Base-by-base conservation (phyloP, 2,329 filamentous ascomycete genomes). In the Hypoxylon sp. region DNA sequence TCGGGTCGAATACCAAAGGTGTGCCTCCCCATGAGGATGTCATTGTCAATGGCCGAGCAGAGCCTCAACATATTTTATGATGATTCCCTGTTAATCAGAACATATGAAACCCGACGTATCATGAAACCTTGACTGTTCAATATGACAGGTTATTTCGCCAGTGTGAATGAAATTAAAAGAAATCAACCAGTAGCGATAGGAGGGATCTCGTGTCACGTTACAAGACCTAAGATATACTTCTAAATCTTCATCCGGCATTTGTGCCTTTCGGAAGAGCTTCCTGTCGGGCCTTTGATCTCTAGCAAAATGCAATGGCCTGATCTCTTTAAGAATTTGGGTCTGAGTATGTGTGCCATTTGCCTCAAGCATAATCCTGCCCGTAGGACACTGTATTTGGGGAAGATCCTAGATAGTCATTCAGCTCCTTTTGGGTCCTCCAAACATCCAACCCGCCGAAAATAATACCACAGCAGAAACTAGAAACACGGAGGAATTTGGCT, bases 131-230 rank as follows among this genome's bases (percentile, higher is more conserved):
- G 33, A 35, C 31, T 50, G 31, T 37, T 50, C 35, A 29, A 48
- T 31, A 44, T 58, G 46, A 52, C 35, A 42, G 63, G 37, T 35
- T 51, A 51, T 50, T 57, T 57, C 39, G 19, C 58, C 60, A 67
- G 46, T 70, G 59, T 48, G 47, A 39, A 59, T n/a, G 19, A 35
- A 44, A 35, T 46, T 70, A 61, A 63, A 63, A 68, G 57, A 59
- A 70, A 63, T 68, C 39, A 56, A 31, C 42, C 39, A 63, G 52
- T 53, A 70, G 54, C 68, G 66, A 72, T 67, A 68, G 68, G 65
- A 72, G 54, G 55, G 70, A 67, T 72, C 68, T 67, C 64, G 61
- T 77, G 66, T 65, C 60, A 77, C 74, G 74, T 76, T 76, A 73
- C 75, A 73, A 68, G 53, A 65, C 52, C 39, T 26, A 54, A 61